Conservation (phyloP, 768 basidiomycete genomes). For the Gloeostereum incarnatum region DNA sequence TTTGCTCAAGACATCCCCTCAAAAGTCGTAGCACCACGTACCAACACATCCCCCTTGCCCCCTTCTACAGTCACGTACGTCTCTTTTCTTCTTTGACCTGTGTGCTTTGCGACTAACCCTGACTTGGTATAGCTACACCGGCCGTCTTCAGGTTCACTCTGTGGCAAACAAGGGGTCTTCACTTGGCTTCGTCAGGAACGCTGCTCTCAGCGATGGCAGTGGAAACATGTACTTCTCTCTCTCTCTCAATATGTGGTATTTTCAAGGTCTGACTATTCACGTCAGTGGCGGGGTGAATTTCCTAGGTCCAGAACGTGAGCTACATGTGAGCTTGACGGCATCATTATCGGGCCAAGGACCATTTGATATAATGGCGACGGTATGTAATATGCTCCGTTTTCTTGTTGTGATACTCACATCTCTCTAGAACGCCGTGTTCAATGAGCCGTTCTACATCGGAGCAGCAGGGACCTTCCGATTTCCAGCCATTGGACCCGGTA, state of each 20-base stretch:
- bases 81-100: neutral
- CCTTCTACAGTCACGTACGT: constrained; percentile 18
- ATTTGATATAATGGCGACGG: constrained; percentile 26
- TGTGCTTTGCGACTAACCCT: too few species aligned
- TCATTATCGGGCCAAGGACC: constrained; percentile 13
- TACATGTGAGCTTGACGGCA: constrained; percentile 21
- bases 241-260: too few species aligned
- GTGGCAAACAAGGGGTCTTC: constrained; percentile 16
- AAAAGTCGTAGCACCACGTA: constrained; percentile 2
- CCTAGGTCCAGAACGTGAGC: constrained; percentile 17
- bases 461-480: constrained; percentile 15
- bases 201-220: constrained; percentile 6
- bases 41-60: neutral
- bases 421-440: constrained; percentile 27
- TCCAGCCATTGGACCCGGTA: neutral
- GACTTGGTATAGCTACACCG: constrained; percentile 16
- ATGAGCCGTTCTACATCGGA: constrained; percentile 28
- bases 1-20: constrained; percentile 16
- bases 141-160: constrained; percentile 29
- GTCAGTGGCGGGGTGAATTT: constrained; percentile 25
- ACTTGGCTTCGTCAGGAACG: constrained; percentile 24
- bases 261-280: neutral
- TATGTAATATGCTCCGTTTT: constrained; percentile 12
- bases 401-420: neutral
- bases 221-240: too few species aligned